Conservation (phyloP, 352 stramenopile species). For the Phytophthora citricola region DNA sequence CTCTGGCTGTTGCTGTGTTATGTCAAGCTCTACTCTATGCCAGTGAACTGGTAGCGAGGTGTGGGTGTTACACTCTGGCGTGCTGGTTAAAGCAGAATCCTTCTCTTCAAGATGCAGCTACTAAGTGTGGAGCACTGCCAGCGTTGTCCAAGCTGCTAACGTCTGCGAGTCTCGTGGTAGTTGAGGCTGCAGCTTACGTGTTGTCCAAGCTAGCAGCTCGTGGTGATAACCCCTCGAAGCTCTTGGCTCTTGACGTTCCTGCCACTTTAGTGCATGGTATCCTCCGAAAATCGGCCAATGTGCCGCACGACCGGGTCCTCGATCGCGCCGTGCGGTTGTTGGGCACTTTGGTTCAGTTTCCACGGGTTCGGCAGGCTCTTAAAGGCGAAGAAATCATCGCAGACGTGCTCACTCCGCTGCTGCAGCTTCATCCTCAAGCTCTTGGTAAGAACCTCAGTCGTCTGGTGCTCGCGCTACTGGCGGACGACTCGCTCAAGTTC, state of each 20-base stretch:
- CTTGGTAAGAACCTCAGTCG: constrained; percentile 74
- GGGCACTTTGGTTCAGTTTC: constrained; percentile 63
- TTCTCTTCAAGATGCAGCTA: constrained; percentile 55
- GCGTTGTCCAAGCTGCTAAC: constrained; percentile 69
- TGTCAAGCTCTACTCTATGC: constrained; percentile 61
- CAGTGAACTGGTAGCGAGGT: constrained; percentile 76
- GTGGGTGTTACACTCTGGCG: constrained; percentile 69
- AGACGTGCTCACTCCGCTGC: constrained; percentile 63
- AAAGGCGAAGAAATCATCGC: constrained; percentile 80
- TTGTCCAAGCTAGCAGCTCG: constrained; percentile 70
- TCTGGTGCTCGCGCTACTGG: constrained; percentile 62
- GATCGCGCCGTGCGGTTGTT: constrained; percentile 69
- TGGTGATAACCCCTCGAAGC: constrained; percentile 69
- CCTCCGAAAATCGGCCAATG: constrained; percentile 42
- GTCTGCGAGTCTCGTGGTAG: constrained; percentile 58
- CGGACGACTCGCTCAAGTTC: constrained; percentile 82
- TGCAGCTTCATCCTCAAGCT: constrained; percentile 62
- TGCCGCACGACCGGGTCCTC: constrained; percentile 58
- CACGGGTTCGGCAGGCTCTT: constrained; percentile 59
- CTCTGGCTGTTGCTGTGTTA: constrained; percentile 63
- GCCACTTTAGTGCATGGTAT: constrained; percentile 61
- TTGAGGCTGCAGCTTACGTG: constrained; percentile 69
- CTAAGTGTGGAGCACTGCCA: constrained; percentile 47
- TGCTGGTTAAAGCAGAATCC: constrained; percentile 68
- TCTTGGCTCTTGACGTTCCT: constrained; percentile 67